Evolutionary conservation across 139 green algal genomes (phyloP), one percentile per base, ranked within the genome.

Genomic region (Ettlia oleoabundans): DNA sequence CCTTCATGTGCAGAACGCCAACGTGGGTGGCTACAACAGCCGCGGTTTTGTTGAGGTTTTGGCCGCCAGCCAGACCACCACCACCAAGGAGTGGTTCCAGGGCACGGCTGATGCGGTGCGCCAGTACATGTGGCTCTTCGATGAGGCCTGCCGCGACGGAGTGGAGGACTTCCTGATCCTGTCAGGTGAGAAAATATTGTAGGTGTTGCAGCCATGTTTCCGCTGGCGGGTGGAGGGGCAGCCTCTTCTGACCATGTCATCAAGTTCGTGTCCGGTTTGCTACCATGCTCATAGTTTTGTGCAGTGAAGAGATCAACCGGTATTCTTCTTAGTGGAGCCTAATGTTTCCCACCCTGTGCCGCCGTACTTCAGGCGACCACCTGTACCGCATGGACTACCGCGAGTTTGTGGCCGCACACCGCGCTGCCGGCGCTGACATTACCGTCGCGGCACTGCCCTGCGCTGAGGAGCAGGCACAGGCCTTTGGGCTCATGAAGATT

Each of bases 401-500:
- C 40, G 89, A 96, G 38, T 99, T 99, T 92, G 96, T 99, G 64
- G 74, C 88, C 41, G 94, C 93, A 81, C 97, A 99, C 88, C 91
- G 93, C 53, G 87, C 95, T 82, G 88, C 84, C 13, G 88, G 89
- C 47, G 96, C 97, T 32, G 97, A 98, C 87, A 99, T 99, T 92
- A 99, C 97, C 70, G 96, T 99, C 26, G 95, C 95, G 6, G 97
- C 97, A 28, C 92, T 99, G 82, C 97, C 97, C 42, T 97, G 93
- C 84, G 92, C 93, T 24, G 95, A 98, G 88, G 93, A 95, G 89
- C 84, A 94, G 70, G 97, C 97, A 2, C 81, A 71, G 13, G 94
- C 95, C 1, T 99, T 99, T 86, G 97, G 97, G 19, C 87, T 99
- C 47, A 99, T 99, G 97, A 99, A 99, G 93, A 99, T 99, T 82